Evolutionary conservation across 2,329 filamentous ascomycete species (phyloP).

Genomic region (Metarhizium sp.): DNA sequence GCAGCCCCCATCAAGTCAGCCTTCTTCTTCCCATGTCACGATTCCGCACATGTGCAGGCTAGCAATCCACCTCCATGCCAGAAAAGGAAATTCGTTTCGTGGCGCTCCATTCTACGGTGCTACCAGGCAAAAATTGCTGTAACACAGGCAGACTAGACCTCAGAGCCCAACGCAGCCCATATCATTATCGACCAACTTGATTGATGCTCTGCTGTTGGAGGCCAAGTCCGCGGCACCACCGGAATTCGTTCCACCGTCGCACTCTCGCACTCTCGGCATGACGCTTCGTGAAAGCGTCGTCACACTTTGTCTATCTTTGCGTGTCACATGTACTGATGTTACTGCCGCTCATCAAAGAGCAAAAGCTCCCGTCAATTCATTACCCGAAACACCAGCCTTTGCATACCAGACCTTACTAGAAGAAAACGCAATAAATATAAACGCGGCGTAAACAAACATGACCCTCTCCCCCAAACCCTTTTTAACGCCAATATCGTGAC

Average conservation of each 20-base stretch:
- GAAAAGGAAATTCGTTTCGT: background rate
- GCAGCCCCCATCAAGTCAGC: background rate
- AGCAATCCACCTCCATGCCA: background rate
- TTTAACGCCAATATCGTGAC: constrained; percentile 1
- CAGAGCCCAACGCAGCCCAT: no score
- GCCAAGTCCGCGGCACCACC: no score
- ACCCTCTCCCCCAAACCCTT: background rate
- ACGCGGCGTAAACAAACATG: background rate
- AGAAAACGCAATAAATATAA: background rate
- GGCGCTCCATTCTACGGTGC: background rate
- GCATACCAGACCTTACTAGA: background rate
- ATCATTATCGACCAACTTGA: no score
- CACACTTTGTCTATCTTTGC: no score
- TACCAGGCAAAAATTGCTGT: background rate
- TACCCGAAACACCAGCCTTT: background rate
- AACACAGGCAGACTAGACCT: no score
- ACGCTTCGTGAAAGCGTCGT: no score
- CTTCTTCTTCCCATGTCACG: background rate
- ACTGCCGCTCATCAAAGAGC: background rate
- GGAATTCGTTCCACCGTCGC: no score
- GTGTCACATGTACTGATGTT: no score
- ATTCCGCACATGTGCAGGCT: no score
- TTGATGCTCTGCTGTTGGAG: no score
- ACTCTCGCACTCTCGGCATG: no score
- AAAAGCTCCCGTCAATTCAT: background rate